Conservation (phyloP, 2,329 filamentous ascomycete genomes). For the Huntiella moniliformis region DNA sequence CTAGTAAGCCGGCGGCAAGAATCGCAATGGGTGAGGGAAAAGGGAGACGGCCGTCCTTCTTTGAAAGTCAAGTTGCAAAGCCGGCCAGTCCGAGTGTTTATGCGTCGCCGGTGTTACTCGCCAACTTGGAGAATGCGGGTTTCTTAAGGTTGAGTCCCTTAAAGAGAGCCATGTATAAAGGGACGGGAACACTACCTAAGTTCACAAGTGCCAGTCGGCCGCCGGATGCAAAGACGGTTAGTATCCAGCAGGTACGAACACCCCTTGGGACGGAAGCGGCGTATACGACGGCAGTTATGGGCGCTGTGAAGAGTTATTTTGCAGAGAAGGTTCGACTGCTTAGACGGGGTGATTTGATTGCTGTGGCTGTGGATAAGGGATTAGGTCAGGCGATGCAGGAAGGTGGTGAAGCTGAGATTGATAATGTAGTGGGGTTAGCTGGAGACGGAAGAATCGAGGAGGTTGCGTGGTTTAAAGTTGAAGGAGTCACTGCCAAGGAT, state of each 20-base stretch:
- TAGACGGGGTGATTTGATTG: slow-evolving; percentile 72
- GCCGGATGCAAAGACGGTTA: slow-evolving; percentile 55
- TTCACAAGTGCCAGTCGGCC: slow-evolving; percentile 36
- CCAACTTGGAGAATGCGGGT: slow-evolving; percentile 62
- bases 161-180: slow-evolving; percentile 30
- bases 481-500: slow-evolving; percentile 44
- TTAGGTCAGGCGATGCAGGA: slow-evolving; percentile 70
- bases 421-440: slow-evolving; percentile 42
- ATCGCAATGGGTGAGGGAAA: too few species aligned
- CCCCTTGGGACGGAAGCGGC: slow-evolving; percentile 72
- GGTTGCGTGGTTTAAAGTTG: slow-evolving; percentile 86
- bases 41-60: slow-evolving; percentile 38
- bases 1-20: slow-evolving; percentile 21
- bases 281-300: slow-evolving; percentile 70
- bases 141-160: slow-evolving; percentile 64
- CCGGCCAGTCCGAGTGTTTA: slow-evolving; percentile 45
- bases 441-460: slow-evolving; percentile 26
- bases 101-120: slow-evolving; percentile 68
- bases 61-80: slow-evolving; percentile 48
- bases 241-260: slow-evolving; percentile 71
- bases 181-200: slow-evolving; percentile 34
- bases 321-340: slow-evolving; percentile 65
- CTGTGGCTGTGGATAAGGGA: slow-evolving; percentile 71
- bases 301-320: slow-evolving; percentile 76
- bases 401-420: slow-evolving; percentile 42